Percentiles rank a stretch among this genome's conserved stretches.
phyloP scores from a whole-genome alignment of 345 rosid species.

The Nasturtium officinale region DNA sequence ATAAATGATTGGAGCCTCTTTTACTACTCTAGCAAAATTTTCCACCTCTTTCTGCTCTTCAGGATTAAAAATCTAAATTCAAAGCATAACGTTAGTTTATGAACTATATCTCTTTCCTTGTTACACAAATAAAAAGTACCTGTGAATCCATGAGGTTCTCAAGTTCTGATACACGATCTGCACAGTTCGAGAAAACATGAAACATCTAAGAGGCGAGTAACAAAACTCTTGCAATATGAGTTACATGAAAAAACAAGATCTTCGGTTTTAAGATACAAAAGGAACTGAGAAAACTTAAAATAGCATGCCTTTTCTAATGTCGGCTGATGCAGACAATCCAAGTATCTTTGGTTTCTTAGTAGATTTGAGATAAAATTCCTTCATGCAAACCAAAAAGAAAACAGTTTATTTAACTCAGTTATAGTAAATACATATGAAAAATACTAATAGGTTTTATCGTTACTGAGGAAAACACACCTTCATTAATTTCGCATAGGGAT shows the following conservation, averaged over 20 bases:
- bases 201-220: conserved; percentile 46
- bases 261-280: conserved; percentile 8
- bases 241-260: conserved; percentile 18
- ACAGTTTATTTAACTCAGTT: no score
- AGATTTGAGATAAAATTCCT: conserved; percentile 79
- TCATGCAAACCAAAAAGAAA: conserved; percentile 28
- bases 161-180: conserved; percentile 66
- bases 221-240: not conserved
- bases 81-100: conserved; percentile 2
- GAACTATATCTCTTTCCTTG: not conserved
- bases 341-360: conserved; percentile 73
- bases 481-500: conserved; percentile 80
- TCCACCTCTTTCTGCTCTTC: conserved; percentile 60
- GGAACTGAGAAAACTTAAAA: not conserved
- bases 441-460: not conserved
- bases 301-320: conserved; percentile 64
- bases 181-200: conserved; percentile 54
- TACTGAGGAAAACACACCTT: conserved; percentile 55
- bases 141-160: conserved; percentile 79
- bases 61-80: conserved; percentile 60
- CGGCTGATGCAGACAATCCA: conserved; percentile 80
- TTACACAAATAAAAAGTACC: conserved; percentile 44
- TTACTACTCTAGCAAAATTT: conserved; percentile 56
- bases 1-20: conserved; percentile 59
- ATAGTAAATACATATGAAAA: not conserved